Conservation (phyloP, 2,329 filamentous ascomycete genomes). For the Ceratocystis colombiana region DNA sequence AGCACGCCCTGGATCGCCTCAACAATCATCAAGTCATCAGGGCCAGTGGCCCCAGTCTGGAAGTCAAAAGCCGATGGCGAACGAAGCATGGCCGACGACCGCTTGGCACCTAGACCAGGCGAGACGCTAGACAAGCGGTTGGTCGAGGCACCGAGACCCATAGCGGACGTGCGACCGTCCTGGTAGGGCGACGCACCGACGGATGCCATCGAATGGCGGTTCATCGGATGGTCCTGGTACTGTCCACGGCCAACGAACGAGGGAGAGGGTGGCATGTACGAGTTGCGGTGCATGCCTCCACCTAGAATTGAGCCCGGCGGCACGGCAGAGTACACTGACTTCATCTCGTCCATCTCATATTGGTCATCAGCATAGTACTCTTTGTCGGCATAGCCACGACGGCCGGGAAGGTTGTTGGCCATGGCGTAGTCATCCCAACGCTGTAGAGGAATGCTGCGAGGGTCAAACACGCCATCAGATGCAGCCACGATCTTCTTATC, state of each 20-base stretch:
- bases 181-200: constrained; percentile 51
- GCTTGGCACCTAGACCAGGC: constrained; percentile 34
- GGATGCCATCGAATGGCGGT: constrained; percentile 66
- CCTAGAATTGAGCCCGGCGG: constrained; percentile 71
- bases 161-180: constrained; percentile 53
- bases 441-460: constrained; percentile 83
- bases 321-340: constrained; percentile 87
- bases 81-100: constrained; percentile 38
- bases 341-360: constrained; percentile 97
- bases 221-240: constrained; percentile 42
- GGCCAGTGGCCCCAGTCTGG: constrained; percentile 48
- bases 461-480: constrained; percentile 78
- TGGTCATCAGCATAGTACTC: constrained; percentile 60
- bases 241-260: constrained; percentile 49
- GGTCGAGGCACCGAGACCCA: constrained; percentile 44
- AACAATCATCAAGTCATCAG: constrained; percentile 69
- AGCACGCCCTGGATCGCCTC: constrained; percentile 77
- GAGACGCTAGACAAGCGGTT: constrained; percentile 42
- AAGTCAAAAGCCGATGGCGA: constrained; percentile 51
- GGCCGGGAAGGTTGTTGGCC: constrained; percentile 78
- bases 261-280: constrained; percentile 77
- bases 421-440: constrained; percentile 94
- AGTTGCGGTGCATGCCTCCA: constrained; percentile 50
- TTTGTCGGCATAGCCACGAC: constrained; percentile 67
- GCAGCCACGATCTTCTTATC: constrained; percentile 82